Evolutionary conservation across 495 filamentous ascomycete genomes (phyloP), one percentile per base, ranked within the genome.

Genomic region (Ramalina intermedia): DNA sequence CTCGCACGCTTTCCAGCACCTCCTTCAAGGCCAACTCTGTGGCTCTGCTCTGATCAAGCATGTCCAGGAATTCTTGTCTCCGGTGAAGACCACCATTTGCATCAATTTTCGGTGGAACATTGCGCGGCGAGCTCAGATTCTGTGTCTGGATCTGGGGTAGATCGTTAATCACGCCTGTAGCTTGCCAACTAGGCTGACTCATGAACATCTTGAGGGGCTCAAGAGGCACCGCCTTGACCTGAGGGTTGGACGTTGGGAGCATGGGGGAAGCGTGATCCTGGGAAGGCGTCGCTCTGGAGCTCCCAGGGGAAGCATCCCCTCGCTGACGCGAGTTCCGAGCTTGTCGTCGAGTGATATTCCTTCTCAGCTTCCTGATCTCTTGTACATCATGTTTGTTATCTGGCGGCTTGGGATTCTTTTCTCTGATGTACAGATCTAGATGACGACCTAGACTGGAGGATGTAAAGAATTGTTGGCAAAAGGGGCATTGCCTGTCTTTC

Each of bases 391-490:
- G 88, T 39, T 93, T 58, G 8, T 87, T 87, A 64, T 95, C 88
- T 3, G 86, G 74, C 2, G 79, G 69, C 58, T 85, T 87, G 5
- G 82, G 80, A 59, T 94, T 94, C 65, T 85, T 89, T 55, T 82
- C 80, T 60, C 84, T 85, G 52, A 94, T 82, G 61, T 88, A 94
- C 33, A 91, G 74, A 60, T 95, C 88, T 23, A 94, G 75, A 67
- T 95, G 88, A 36, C 88, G 82, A 21, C 88, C 88, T n/a, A 95
- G 72, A 3, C 86, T 91, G 6, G 87, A 94, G 7, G 88, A 94
- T 2, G 88, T 95, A 55, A 94, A 95, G 2, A 79, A 64, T 61
- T 90, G 84, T 37, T 77, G 65, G 64, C 88, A 95, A 69, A 84
- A 95, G 17, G 82, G 84, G 62, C 88, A 94, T 57, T 70, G 75